phyloP scores from a whole-genome alignment of 2,329 filamentous ascomycete genomes.

The Pestalotiopsis sp. region DNA sequence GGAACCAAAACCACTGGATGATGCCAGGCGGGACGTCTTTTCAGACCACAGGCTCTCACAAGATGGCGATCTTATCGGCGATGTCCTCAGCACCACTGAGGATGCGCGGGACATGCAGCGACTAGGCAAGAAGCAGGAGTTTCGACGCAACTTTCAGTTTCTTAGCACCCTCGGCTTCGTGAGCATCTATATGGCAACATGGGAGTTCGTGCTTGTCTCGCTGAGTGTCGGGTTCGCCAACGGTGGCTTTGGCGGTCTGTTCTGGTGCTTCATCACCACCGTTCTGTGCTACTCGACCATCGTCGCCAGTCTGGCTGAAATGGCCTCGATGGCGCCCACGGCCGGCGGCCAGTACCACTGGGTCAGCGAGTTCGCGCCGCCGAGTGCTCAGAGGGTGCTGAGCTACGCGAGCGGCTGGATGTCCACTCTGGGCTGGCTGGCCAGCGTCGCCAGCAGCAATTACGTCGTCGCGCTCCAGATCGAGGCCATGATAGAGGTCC shows the following conservation, averaged over 20 bases:
- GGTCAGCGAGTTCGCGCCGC: constrained; percentile 16
- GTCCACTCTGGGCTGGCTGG: constrained; percentile 16
- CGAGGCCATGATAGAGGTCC: constrained; percentile 16
- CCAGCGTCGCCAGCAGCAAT: constrained; percentile 15
- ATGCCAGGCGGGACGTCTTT: not conserved
- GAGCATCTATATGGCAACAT: constrained; percentile 28
- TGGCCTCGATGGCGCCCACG: constrained; percentile 15
- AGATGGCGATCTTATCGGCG: not conserved
- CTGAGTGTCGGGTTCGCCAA: constrained; percentile 20
- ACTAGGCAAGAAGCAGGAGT: constrained; percentile 20
- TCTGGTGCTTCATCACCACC: constrained; percentile 24
- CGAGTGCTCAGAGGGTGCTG: constrained; percentile 10
- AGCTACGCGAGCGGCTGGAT: constrained; percentile 17
- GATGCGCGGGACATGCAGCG: constrained; percentile 13
- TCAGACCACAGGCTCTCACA: not conserved
- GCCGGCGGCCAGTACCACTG: constrained; percentile 15
- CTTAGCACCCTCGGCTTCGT: constrained; percentile 25
- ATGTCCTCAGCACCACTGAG: not conserved
- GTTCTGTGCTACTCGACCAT: constrained; percentile 21
- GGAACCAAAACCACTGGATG: not conserved
- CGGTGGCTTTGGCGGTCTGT: constrained; percentile 24
- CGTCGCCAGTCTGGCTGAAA: constrained; percentile 19
- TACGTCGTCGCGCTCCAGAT: constrained; percentile 16
- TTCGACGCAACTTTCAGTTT: constrained; percentile 13
- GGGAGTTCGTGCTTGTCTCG: constrained; percentile 25